Conservation (phyloP, 1,284 basidiomycete species). For the Cutaneotrichosporon sp. region DNA sequence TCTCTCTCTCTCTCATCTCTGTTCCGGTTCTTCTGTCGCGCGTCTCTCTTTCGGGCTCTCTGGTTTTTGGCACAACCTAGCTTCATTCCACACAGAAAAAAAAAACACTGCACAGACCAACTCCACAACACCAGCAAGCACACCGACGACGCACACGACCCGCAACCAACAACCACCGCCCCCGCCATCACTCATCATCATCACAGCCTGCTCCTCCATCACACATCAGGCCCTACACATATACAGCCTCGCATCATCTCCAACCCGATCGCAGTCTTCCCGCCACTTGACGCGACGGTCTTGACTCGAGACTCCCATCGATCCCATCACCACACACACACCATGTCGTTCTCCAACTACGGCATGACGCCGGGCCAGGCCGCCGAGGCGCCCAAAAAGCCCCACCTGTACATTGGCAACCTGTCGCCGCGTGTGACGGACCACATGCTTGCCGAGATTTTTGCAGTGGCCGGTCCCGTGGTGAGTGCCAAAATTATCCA, state of each 20-base stretch:
- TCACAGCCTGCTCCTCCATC: too few relatives aligned
- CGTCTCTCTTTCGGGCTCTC: constrained; percentile 4
- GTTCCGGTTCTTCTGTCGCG: neutral
- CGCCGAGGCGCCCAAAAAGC: constrained; percentile 49
- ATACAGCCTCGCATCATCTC: too few relatives aligned
- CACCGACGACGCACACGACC: too few relatives aligned
- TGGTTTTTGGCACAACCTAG: neutral
- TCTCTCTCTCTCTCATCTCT: neutral
- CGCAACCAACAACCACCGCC: too few relatives aligned
- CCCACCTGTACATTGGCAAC: constrained; percentile 96
- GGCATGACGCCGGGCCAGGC: constrained; percentile 2
- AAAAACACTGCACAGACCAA: too few relatives aligned
- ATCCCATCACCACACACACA: neutral
- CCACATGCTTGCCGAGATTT: constrained; percentile 82
- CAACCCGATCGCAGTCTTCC: too few relatives aligned
- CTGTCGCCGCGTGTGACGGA: constrained; percentile 77
- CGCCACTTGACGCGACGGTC: too few relatives aligned
- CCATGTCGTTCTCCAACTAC: neutral
- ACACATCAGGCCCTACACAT: too few relatives aligned
- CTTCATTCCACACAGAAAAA: neutral
- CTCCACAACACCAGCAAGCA: too few relatives aligned
- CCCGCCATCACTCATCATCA: too few relatives aligned
- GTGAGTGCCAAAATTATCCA: constrained; percentile 98
- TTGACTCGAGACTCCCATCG: too few relatives aligned
- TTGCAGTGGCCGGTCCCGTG: constrained; percentile 88